These are phyloP conservation scores for Erythrobasidium hasegawianum DNA, from an alignment of 1,284 basidiomycete genomes.

Conservation along the genomic window DNA sequence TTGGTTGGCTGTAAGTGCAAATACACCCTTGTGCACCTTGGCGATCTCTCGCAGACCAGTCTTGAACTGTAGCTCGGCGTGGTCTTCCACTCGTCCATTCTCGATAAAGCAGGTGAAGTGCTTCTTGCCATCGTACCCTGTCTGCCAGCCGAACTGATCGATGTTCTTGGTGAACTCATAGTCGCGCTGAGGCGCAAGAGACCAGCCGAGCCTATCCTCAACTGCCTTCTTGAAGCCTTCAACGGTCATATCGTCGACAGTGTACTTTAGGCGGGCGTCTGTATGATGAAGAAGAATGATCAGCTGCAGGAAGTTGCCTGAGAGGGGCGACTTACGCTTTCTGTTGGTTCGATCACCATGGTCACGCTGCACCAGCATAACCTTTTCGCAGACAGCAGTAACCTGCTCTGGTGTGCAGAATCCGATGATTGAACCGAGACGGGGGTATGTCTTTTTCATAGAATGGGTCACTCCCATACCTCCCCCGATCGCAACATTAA, in stretches of 20 bases:
- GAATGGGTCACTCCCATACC: conserved; percentile 97
- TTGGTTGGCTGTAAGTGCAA: conserved; percentile 74
- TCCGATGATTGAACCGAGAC: conserved; percentile 80
- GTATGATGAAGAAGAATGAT: not conserved
- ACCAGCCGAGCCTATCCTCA: conserved; percentile 80
- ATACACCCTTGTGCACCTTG: conserved; percentile 85
- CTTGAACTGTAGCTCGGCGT: conserved; percentile 83
- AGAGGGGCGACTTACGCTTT: conserved; percentile 62
- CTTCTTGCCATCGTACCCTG: conserved; percentile 79
- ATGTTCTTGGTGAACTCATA: conserved; percentile 85
- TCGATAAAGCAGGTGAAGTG: conserved; percentile 93
- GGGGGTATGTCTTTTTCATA: conserved; percentile 93
- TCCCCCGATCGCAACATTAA: conserved; percentile 60
- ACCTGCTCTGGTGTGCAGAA: conserved; percentile 90
- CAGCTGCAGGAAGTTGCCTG: not conserved
- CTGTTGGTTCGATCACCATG: conserved; percentile 78
- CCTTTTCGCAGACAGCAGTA: conserved; percentile 78
- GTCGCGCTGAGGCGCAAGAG: conserved; percentile 66
- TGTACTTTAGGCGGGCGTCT: conserved; percentile 62
- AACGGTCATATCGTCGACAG: conserved; percentile 35
- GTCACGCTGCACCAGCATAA: conserved; percentile 92
- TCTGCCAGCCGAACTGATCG: conserved; percentile 90
- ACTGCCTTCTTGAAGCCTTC: conserved; percentile 76
- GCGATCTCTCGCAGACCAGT: conserved; percentile 88
- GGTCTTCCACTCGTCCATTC: conserved; percentile 94